A percentile compares a stretch with the other conserved stretches of the same genome.
phyloP scores from a whole-genome alignment of 768 basidiomycete genomes.

The Ramaria rubella region DNA sequence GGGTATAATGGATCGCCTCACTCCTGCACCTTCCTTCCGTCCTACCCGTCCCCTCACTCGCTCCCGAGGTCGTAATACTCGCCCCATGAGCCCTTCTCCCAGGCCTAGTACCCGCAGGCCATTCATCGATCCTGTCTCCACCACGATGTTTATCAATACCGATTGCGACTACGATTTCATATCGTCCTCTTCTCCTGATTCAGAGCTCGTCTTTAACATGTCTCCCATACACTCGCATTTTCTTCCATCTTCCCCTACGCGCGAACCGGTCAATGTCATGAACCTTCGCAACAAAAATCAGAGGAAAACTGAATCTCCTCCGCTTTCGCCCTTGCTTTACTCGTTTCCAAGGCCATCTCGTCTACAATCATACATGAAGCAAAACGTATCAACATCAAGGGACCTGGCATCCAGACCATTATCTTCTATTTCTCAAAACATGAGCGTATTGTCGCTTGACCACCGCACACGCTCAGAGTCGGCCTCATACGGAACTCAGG shows the following conservation, averaged over 20 bases:
- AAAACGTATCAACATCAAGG: background rate
- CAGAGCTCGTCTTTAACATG: conserved; percentile 3
- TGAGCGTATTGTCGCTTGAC: background rate
- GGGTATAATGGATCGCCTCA: background rate
- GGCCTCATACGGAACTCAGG: background rate
- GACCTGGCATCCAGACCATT: background rate
- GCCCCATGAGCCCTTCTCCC: conserved; percentile 4
- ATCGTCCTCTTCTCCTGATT: background rate
- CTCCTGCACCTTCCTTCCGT: background rate
- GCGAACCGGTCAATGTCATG: conserved; percentile 3
- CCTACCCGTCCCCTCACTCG: background rate
- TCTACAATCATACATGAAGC: background rate
- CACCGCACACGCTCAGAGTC: background rate
- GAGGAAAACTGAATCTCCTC: background rate
- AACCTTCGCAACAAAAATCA: background rate
- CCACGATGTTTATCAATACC: background rate
- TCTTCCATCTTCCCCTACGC: background rate
- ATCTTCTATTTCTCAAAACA: conserved; percentile 1
- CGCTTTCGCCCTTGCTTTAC: conserved; percentile 3
- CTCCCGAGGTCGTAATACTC: background rate
- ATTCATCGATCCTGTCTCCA: background rate
- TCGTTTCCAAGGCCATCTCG: background rate
- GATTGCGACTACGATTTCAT: conserved; percentile 3
- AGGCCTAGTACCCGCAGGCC: background rate
- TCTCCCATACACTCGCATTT: conserved; percentile 1